A percentile compares a stretch with the other conserved stretches of the same genome.
Evolutionary conservation across 805 yeast genomes (phyloP).

Genomic region (Candida montana): DNA sequence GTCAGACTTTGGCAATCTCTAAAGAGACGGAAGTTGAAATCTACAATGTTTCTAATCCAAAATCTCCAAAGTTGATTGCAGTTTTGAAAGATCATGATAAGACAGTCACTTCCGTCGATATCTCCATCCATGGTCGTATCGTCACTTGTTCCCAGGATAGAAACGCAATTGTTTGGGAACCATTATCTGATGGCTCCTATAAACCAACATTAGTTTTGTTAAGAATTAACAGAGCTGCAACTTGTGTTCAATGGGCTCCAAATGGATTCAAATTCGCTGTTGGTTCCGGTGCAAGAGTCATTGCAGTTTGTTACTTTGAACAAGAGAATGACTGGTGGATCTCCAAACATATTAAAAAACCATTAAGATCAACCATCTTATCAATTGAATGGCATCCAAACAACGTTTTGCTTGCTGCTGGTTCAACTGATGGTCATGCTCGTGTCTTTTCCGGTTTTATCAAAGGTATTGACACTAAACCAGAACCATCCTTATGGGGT

Average conservation of each 20-base stretch:
- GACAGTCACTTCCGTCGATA: conserved; percentile 90
- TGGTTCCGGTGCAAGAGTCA: conserved; percentile 89
- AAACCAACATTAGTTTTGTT: conserved; percentile 89
- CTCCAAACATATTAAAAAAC: conserved; percentile 93
- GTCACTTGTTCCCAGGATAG: conserved; percentile 98
- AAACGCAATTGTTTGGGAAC: conserved; percentile 95
- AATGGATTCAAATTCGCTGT: conserved; percentile 94
- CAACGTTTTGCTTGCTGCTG: conserved; percentile 79
- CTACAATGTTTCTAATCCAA: conserved; percentile 49
- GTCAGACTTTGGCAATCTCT: conserved; percentile 68
- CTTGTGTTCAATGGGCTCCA: conserved; percentile 92
- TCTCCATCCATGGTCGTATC: conserved; percentile 81
- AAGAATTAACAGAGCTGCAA: conserved; percentile 93
- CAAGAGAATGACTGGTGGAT: conserved; percentile 99
- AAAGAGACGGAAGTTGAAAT: conserved; percentile 72
- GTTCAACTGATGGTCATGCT: conserved; percentile 91
- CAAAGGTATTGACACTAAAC: conserved; percentile 83
- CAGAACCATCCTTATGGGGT: conserved; percentile 86
- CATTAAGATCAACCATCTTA: conserved; percentile 82
- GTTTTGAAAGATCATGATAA: conserved; percentile 83
- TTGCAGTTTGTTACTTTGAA: conserved; percentile 95
- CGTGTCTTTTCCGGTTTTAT: conserved; percentile 85
- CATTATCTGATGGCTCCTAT: conserved; percentile 50
- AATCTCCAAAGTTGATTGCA: conserved; percentile 58
- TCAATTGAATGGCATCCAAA: conserved; percentile 91